Evolutionary conservation across 345 rosid species (phyloP).

Genomic region (Microthlaspi erraticum): DNA sequence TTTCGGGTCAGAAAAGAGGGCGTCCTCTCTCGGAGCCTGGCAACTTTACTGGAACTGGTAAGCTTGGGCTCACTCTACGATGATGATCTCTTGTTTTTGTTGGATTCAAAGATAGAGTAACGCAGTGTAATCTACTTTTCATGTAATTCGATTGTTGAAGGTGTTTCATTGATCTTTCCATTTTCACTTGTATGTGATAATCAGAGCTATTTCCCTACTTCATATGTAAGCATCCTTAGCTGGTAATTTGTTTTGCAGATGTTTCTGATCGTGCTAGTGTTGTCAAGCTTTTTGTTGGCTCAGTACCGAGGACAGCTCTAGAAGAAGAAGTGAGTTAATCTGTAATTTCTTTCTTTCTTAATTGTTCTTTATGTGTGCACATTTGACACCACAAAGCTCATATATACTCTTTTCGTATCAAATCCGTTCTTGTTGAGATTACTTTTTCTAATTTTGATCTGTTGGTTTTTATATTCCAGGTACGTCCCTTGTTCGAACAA

Average conservation of each 20-base stretch:
- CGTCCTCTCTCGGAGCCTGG: conserved; percentile 56
- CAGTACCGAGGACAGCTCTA: conserved; percentile 83
- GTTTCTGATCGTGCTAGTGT: conserved; percentile 50
- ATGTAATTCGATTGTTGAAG: neutral
- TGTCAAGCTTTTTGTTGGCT: conserved; percentile 97
- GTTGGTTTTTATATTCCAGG: conserved; percentile 52
- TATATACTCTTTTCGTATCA: conserved; percentile 1
- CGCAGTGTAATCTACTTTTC: neutral
- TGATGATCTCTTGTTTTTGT: conserved; percentile 33
- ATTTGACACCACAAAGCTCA: neutral
- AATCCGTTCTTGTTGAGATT: neutral
- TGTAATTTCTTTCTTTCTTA: neutral
- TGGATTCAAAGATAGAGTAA: neutral
- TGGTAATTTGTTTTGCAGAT: conserved; percentile 34
- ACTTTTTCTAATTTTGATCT: conserved; percentile 13
- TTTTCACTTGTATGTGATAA: conserved; percentile 20
- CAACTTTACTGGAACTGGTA: conserved; percentile 53
- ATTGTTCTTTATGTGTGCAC: conserved; percentile 11
- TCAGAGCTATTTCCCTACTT: conserved; percentile 9
- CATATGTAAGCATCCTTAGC: conserved; percentile 10
- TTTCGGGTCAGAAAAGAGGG: conserved; percentile 72
- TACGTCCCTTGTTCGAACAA: conserved; percentile 81
- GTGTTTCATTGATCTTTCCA: conserved; percentile 20
- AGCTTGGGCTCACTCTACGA: conserved; percentile 20
- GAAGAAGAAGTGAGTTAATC: conserved; percentile 82